Conservation (phyloP, 2,329 filamentous ascomycete genomes). For the Claviceps capensis region DNA sequence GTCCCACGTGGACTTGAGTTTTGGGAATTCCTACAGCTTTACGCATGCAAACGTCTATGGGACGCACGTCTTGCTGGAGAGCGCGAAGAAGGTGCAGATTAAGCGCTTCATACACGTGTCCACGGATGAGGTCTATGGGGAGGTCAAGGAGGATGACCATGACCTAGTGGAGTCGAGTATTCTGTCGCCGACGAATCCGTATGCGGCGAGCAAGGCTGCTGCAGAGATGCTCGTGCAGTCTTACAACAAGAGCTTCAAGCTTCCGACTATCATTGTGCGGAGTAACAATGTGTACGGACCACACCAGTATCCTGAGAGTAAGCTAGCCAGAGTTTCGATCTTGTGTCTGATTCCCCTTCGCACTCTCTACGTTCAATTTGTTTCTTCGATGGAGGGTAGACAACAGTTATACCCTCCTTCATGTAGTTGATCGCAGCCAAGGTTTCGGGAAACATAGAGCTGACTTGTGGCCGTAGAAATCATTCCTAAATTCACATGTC, state of each 20-base stretch:
- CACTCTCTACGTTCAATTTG: too few relatives aligned
- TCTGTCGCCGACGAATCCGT: constrained; percentile 68
- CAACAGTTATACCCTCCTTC: too few relatives aligned
- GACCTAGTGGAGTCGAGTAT: constrained; percentile 62
- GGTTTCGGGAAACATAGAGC: neutral
- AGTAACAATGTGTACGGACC: constrained; percentile 81
- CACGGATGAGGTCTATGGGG: constrained; percentile 77
- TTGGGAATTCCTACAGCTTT: constrained; percentile 71
- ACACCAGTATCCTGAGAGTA: constrained; percentile 73
- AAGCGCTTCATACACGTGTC: constrained; percentile 69
- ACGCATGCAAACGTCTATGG: constrained; percentile 73
- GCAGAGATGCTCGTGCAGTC: constrained; percentile 79
- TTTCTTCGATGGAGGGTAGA: too few relatives aligned
- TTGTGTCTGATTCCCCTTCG: neutral
- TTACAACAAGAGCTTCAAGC: constrained; percentile 72
- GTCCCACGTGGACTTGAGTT: constrained; percentile 71
- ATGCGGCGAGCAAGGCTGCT: constrained; percentile 67
- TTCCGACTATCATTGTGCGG: constrained; percentile 66
- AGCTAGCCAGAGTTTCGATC: constrained; percentile 15
- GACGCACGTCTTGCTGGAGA: constrained; percentile 71
- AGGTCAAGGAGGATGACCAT: constrained; percentile 58
- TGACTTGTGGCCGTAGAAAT: constrained; percentile 43
- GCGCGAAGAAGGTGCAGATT: constrained; percentile 57
- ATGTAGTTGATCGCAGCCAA: too few relatives aligned
- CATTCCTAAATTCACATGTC: constrained; percentile 67